Evolutionary conservation across 2,329 filamentous ascomycete species (phyloP).

Genomic region (Clonostachys rosea): DNA sequence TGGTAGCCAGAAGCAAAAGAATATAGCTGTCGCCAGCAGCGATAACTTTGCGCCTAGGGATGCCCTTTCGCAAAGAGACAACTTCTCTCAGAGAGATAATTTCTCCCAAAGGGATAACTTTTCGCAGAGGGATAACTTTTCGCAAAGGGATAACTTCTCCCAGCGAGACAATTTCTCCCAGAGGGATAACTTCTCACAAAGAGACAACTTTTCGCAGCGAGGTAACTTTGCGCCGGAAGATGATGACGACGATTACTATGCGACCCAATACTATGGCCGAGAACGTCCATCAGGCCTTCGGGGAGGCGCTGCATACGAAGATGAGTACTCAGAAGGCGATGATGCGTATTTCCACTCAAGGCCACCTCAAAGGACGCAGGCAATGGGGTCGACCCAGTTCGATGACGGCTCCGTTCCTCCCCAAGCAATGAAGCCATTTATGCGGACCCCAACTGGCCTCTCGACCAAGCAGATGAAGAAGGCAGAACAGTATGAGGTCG

Average conservation of each 20-base stretch:
- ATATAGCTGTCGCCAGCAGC: slow-evolving; percentile 53
- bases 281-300: slow-evolving; percentile 23
- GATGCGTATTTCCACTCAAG: slow-evolving; percentile 51
- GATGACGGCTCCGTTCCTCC: background rate
- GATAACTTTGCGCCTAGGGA: slow-evolving; percentile 42
- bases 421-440: slow-evolving; percentile 40
- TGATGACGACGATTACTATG: slow-evolving; percentile 18
- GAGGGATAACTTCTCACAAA: too few species aligned
- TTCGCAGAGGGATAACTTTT: too few species aligned
- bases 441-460: slow-evolving; percentile 66
- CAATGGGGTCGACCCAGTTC: slow-evolving; percentile 12
- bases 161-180: too few species aligned
- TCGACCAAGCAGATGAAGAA: slow-evolving; percentile 57
- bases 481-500: slow-evolving; percentile 53
- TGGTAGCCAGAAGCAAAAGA: slow-evolving; percentile 28
- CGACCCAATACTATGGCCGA: slow-evolving; percentile 9
- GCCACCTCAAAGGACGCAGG: slow-evolving; percentile 21
- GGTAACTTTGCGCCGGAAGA: slow-evolving; percentile 2
- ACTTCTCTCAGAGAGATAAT: too few species aligned
- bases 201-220: too few species aligned
- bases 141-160: too few species aligned
- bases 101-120: too few species aligned
- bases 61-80: slow-evolving; percentile 13
- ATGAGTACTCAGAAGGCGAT: slow-evolving; percentile 50
- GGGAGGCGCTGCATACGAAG: slow-evolving; percentile 30